These are phyloP conservation scores for Oxalis stricta DNA, from an alignment of 441 rosid genomes.

Conservation along the genomic window DNA sequence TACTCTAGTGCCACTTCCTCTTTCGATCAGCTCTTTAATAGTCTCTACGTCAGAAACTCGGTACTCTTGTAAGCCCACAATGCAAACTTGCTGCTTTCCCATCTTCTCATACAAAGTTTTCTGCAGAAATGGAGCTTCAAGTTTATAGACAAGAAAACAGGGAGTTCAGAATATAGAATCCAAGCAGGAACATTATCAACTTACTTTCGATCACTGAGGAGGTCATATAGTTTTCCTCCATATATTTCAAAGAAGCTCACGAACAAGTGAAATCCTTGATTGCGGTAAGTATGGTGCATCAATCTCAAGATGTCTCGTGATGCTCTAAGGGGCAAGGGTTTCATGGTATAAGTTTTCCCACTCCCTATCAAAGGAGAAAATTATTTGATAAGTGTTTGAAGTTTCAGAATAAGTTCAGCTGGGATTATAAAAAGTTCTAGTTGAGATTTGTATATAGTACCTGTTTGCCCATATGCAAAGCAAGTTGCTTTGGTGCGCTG, in stretches of 20 bases:
- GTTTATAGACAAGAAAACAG: slow-evolving; percentile 4
- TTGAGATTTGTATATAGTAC: slow-evolving; percentile 18
- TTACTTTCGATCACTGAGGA: slow-evolving; percentile 87
- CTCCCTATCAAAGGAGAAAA: slow-evolving; percentile 47
- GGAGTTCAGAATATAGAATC: slow-evolving; percentile 5
- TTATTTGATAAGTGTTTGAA: slow-evolving; percentile 4
- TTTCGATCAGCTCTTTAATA: slow-evolving; percentile 87
- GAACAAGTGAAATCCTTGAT: slow-evolving; percentile 81
- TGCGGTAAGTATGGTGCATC: slow-evolving; percentile 82
- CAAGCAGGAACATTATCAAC: slow-evolving; percentile 14
- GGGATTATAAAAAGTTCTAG: too few species aligned
- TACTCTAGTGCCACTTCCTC: slow-evolving; percentile 81
- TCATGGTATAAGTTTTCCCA: slow-evolving; percentile 96
- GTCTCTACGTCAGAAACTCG: slow-evolving; percentile 83
- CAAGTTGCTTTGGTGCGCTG: slow-evolving; percentile 95
- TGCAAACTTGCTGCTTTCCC: slow-evolving; percentile 98
- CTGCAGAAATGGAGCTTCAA: slow-evolving; percentile 26
- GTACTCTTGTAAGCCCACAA: slow-evolving; percentile 93
- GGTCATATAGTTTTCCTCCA: slow-evolving; percentile 91
- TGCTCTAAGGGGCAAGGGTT: slow-evolving; percentile 89
- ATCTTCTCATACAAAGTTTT: slow-evolving; percentile 97
- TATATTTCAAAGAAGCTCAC: slow-evolving; percentile 97
- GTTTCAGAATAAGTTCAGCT: too few species aligned
- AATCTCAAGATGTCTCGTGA: slow-evolving; percentile 84
- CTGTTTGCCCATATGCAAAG: slow-evolving; percentile 99